Evolutionary conservation across 805 yeast genomes (phyloP).

Genomic region (Wickerhamomyces sydowiorum): DNA sequence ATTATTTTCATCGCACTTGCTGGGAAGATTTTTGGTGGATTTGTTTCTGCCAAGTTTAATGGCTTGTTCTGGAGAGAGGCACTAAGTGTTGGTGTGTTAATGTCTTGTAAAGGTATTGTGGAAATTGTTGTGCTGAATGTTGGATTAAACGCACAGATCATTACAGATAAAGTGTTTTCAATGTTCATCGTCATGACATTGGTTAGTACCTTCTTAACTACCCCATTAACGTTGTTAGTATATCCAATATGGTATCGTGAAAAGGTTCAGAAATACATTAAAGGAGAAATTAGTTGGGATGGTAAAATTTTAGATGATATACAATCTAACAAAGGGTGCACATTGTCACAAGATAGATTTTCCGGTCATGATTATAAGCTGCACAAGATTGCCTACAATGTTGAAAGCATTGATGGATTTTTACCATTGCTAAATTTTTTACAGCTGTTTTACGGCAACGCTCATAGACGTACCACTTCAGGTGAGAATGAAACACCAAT

Average conservation of each 20-base stretch:
- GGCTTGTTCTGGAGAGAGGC: constrained; percentile 72
- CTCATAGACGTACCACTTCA: constrained; percentile 15
- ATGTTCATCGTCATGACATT: constrained; percentile 85
- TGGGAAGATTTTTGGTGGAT: constrained; percentile 66
- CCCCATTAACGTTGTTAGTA: constrained; percentile 58
- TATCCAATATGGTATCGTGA: constrained; percentile 63
- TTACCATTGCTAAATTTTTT: constrained; percentile 17
- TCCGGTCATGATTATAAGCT: constrained; percentile 6
- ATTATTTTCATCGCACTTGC: constrained; percentile 60
- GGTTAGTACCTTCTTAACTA: constrained; percentile 71
- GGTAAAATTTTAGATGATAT: constrained; percentile 20
- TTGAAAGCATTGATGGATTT: constrained; percentile 18
- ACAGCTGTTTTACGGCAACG: constrained; percentile 21
- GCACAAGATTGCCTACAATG: constrained; percentile 17
- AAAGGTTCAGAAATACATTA: constrained; percentile 30
- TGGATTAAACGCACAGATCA: constrained; percentile 68
- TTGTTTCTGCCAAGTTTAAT: constrained; percentile 52
- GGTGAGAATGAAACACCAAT: constrained; percentile 24
- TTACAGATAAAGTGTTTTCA: constrained; percentile 58
- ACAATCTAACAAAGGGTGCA: constrained; percentile 6
- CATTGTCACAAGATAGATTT: constrained; percentile 4
- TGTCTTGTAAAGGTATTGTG: constrained; percentile 88
- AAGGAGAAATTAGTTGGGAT: constrained; percentile 25
- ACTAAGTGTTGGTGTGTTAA: constrained; percentile 67
- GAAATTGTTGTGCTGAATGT: constrained; percentile 74